Conservation (phyloP, 75 land plant genomes). For the Pinus taeda region DNA sequence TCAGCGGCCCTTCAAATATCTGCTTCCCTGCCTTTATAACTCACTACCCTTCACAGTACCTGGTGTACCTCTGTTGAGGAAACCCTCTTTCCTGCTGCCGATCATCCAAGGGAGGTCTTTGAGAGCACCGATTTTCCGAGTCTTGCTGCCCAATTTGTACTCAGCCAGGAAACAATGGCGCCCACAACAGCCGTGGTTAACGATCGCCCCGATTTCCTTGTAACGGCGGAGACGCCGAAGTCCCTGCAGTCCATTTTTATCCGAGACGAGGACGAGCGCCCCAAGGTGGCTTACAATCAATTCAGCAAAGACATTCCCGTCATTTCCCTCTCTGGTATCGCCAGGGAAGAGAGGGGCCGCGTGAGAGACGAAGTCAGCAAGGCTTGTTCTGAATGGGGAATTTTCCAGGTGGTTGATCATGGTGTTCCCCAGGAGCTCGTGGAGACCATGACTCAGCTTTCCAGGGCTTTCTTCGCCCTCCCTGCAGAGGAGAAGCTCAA, state of each 20-base stretch:
- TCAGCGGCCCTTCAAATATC: too few relatives aligned
- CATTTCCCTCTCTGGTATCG: constrained; percentile 6
- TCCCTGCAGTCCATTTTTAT: constrained; percentile 22
- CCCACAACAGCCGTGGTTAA: too few relatives aligned
- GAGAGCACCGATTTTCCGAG: too few relatives aligned
- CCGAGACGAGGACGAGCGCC: constrained; percentile 12
- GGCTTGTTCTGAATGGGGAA: constrained; percentile 26
- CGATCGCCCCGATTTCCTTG: constrained; percentile 15
- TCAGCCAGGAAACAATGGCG: too few relatives aligned
- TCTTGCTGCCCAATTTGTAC: too few relatives aligned
- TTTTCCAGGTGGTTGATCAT: constrained; percentile 25
- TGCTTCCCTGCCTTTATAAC: too few relatives aligned
- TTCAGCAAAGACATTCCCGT: constrained; percentile 17
- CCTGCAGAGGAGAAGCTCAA: constrained; percentile 23
- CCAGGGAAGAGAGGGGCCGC: constrained; percentile 15
- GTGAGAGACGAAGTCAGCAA: constrained; percentile 18
- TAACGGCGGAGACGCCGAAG: constrained; percentile 23
- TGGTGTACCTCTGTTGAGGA: too few relatives aligned
- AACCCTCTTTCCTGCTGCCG: too few relatives aligned
- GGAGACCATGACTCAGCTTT: not conserved
- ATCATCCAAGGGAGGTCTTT: too few relatives aligned
- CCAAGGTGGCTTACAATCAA: constrained; percentile 8
- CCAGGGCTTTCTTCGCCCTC: constrained; percentile 12
- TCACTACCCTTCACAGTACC: too few relatives aligned
- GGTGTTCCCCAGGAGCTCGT: constrained; percentile 8